phyloP scores from a whole-genome alignment of 1,284 basidiomycete genomes.

The Irpex lacteus region DNA sequence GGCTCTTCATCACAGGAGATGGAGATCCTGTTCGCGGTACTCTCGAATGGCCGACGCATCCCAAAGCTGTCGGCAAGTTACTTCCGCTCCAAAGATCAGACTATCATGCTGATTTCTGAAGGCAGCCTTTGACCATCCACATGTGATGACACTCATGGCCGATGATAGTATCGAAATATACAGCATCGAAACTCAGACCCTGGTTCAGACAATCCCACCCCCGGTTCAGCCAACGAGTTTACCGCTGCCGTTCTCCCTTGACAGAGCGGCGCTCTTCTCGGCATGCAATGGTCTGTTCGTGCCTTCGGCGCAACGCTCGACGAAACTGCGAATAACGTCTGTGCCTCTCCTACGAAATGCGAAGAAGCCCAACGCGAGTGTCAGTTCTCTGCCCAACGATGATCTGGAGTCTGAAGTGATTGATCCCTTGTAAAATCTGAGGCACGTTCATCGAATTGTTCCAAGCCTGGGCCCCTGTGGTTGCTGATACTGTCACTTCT shows the following conservation, averaged over 20 bases:
- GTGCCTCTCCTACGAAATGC: conserved; percentile 17
- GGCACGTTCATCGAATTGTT: no score
- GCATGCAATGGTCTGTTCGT: conserved; percentile 57
- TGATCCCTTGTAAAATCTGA: background rate
- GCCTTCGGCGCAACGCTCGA: conserved; percentile 55
- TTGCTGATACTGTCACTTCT: no score
- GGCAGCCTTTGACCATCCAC: conserved; percentile 79
- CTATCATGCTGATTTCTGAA: conserved; percentile 1
- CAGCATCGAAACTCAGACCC: conserved; percentile 69
- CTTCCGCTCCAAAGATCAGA: background rate
- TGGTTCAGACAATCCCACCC: conserved; percentile 69
- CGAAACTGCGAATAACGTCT: conserved; percentile 43
- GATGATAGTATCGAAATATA: conserved; percentile 82
- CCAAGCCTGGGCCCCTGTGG: no score
- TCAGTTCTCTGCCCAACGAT: background rate
- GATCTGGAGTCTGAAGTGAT: background rate
- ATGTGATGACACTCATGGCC: conserved; percentile 74
- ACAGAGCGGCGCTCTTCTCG: conserved; percentile 36
- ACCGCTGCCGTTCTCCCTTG: conserved; percentile 17
- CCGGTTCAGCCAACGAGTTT: conserved; percentile 33
- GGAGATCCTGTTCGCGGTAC: conserved; percentile 90
- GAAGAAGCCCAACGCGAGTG: background rate
- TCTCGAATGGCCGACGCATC: conserved; percentile 80
- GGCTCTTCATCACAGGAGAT: conserved; percentile 79
- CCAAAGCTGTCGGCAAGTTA: conserved; percentile 72